Percentiles rank a stretch among this genome's conserved stretches.
Conservation (phyloP, 2,329 filamentous ascomycete genomes). For the Calonectria pauciramosa region DNA sequence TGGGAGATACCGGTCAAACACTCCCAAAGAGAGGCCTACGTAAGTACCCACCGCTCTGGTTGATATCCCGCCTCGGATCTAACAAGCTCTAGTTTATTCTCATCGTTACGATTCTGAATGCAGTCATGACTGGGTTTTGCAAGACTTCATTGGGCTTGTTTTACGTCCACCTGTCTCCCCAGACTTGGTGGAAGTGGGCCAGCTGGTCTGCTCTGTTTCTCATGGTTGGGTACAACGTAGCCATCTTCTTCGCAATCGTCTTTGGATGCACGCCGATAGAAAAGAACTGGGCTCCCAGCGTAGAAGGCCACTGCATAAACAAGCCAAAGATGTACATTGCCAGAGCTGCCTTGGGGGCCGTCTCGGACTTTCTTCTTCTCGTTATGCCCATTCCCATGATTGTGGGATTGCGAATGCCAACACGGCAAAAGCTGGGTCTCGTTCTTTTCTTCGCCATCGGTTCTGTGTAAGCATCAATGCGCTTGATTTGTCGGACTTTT, state of each 20-base stretch:
- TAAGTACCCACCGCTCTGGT: conserved; percentile 16
- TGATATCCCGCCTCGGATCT: conserved; percentile 28
- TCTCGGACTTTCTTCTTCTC: conserved; percentile 61
- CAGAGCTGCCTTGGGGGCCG: conserved; percentile 59
- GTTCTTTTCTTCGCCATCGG: conserved; percentile 58
- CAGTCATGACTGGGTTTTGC: conserved; percentile 33
- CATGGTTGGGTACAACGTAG: not conserved
- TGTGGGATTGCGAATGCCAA: conserved; percentile 56
- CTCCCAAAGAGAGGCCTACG: conserved; percentile 16
- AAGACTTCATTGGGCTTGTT: not conserved
- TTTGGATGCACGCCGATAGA: conserved; percentile 29
- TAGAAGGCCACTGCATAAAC: conserved; percentile 55
- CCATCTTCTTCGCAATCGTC: conserved; percentile 51
- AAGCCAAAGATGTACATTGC: conserved; percentile 60
- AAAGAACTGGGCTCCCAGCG: conserved; percentile 41
- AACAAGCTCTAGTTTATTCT: conserved; percentile 48
- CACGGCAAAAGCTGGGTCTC: conserved; percentile 59
- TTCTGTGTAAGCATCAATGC: conserved; percentile 22
- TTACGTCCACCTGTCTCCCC: not conserved
- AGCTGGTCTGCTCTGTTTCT: conserved; percentile 4
- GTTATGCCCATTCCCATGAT: conserved; percentile 60
- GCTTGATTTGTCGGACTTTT: not conserved
- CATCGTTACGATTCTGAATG: conserved; percentile 48
- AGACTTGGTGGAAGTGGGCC: not conserved
- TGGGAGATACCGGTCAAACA: conserved; percentile 34